These are phyloP conservation scores for Pichia deserticola DNA, from an alignment of 805 yeast species.

Conservation along the genomic window DNA sequence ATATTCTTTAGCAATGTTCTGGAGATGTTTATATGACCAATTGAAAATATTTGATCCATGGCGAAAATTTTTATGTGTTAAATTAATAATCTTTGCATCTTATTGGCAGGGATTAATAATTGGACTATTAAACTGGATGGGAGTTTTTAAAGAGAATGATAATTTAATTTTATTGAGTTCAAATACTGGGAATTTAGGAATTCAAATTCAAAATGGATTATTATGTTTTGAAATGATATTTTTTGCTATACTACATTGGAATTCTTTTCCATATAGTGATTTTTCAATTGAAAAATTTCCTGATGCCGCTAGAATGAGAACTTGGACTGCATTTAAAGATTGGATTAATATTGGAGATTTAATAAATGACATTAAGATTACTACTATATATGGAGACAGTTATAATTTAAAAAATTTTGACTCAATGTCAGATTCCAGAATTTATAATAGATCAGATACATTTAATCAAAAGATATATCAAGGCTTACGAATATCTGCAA, in stretches of 20 bases:
- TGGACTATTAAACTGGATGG: constrained; percentile 43
- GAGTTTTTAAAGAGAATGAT: constrained; percentile 31
- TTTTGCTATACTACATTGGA: constrained; percentile 85
- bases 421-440: constrained; percentile 43
- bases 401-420: constrained; percentile 83
- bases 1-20: constrained; percentile 80
- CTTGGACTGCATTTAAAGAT: constrained; percentile 63
- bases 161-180: constrained; percentile 16
- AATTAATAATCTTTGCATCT: constrained; percentile 91
- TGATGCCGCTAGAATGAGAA: constrained; percentile 58
- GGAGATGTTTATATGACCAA: constrained; percentile 83
- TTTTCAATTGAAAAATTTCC: constrained; percentile 57
- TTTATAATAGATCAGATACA: constrained; percentile 32
- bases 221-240: constrained; percentile 78
- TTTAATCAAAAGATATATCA: constrained; percentile 61
- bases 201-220: constrained; percentile 70
- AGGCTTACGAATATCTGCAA: constrained; percentile 74
- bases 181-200: constrained; percentile 28
- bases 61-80: constrained; percentile 89
- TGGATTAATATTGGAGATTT: constrained; percentile 73
- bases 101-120: constrained; percentile 87
- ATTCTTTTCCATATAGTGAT: constrained; percentile 72
- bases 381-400: constrained; percentile 58
- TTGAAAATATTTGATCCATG: constrained; percentile 76
- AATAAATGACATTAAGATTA: constrained; percentile 62